phyloP scores from a whole-genome alignment of 768 basidiomycete species.

The Stropharia rugosoannulata region DNA sequence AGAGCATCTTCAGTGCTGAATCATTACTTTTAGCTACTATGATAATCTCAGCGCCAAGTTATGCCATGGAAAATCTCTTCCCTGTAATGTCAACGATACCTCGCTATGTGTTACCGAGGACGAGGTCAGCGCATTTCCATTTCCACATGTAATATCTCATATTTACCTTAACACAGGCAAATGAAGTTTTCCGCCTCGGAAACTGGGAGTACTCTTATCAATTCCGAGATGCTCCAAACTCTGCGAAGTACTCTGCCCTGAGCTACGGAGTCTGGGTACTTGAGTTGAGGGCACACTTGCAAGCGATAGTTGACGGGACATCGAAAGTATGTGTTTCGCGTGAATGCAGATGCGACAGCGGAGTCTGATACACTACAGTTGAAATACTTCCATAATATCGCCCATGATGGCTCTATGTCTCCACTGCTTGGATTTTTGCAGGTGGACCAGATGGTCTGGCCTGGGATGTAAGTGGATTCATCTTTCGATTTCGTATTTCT shows the following conservation, averaged over 20 bases:
- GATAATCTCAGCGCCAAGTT: slow-evolving; percentile 52
- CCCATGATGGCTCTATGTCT: slow-evolving; percentile 51
- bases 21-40: slow-evolving; percentile 37
- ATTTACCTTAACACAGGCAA: slow-evolving; percentile 28
- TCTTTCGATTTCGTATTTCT: neutral
- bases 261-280: slow-evolving; percentile 47
- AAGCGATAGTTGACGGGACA: slow-evolving; percentile 33
- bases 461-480: slow-evolving; percentile 40
- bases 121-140: slow-evolving; percentile 22
- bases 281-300: slow-evolving; percentile 41
- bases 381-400: slow-evolving; percentile 47
- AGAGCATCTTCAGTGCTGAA: neutral
- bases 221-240: slow-evolving; percentile 43
- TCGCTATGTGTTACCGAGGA: slow-evolving; percentile 43
- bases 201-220: slow-evolving; percentile 63
- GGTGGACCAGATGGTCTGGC: slow-evolving; percentile 52
- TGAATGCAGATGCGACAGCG: neutral
- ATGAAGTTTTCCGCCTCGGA: slow-evolving; percentile 53
- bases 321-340: slow-evolving; percentile 26
- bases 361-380: slow-evolving; percentile 17
- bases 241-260: slow-evolving; percentile 41
- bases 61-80: slow-evolving; percentile 44
- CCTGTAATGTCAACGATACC: slow-evolving; percentile 44
- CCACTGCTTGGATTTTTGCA: slow-evolving; percentile 49
- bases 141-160: neutral